Evolutionary conservation across 805 yeast species (phyloP).

Genomic region (Kuraishia molischiana): DNA sequence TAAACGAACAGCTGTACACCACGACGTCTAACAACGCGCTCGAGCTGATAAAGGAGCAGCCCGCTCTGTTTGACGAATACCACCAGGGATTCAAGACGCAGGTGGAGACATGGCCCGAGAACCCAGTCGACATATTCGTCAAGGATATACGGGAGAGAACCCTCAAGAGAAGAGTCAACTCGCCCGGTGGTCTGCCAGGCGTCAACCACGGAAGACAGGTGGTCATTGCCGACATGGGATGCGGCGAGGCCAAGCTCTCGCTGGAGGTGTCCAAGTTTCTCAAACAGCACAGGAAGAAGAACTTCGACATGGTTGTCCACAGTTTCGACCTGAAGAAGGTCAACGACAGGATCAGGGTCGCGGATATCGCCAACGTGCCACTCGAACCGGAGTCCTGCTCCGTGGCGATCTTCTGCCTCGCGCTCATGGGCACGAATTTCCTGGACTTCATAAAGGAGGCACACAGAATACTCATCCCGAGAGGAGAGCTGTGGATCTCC

Average conservation of each 20-base stretch:
- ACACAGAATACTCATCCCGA: slow-evolving; percentile 72
- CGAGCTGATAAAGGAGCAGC: slow-evolving; percentile 65
- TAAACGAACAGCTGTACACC: slow-evolving; percentile 94
- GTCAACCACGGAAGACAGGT: slow-evolving; percentile 43
- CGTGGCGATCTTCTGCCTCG: slow-evolving; percentile 86
- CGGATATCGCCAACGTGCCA: slow-evolving; percentile 90
- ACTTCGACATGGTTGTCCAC: slow-evolving; percentile 55
- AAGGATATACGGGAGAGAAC: slow-evolving; percentile 53
- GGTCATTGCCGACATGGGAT: slow-evolving; percentile 96
- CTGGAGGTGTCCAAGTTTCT: slow-evolving; percentile 47
- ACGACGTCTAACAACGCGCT: slow-evolving; percentile 71
- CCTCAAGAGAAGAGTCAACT: slow-evolving; percentile 57
- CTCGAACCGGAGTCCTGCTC: slow-evolving; percentile 69
- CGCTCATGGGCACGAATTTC: slow-evolving; percentile 96
- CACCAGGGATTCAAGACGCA: slow-evolving; percentile 94
- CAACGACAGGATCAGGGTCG: slow-evolving; percentile 91
- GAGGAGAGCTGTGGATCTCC: slow-evolving; percentile 96
- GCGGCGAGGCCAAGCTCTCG: slow-evolving; percentile 93
- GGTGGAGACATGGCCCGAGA: slow-evolving; percentile 97
- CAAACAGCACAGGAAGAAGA: slow-evolving; percentile 27
- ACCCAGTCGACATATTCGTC: slow-evolving; percentile 90
- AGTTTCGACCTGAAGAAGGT: slow-evolving; percentile 86
- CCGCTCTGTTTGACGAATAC: slow-evolving; percentile 85
- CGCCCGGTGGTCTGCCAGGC: slow-evolving; percentile 95
- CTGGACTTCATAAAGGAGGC: slow-evolving; percentile 90